Conservation (phyloP, 352 stramenopile species). For the Hyaloperonospora brassicae region DNA sequence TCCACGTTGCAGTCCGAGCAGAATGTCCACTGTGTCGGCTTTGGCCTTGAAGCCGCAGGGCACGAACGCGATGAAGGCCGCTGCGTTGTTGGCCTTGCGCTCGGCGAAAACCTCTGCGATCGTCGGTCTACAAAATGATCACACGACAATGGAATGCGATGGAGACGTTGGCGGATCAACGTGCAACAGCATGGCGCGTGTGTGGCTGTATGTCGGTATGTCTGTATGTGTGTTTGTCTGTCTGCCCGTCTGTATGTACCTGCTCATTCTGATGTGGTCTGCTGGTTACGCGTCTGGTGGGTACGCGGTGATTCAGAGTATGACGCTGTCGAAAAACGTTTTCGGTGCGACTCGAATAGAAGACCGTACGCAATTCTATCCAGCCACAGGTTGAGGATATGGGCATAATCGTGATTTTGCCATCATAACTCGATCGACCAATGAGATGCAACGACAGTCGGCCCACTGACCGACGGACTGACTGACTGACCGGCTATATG, state of each 20-base stretch:
- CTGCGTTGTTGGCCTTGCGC: slow-evolving; percentile 58
- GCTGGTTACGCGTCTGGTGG: slow-evolving; percentile 17
- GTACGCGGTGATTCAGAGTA: slow-evolving; percentile 4
- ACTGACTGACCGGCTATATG: too few species aligned
- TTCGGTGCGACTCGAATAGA: slow-evolving; percentile 18
- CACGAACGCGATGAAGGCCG: slow-evolving; percentile 96
- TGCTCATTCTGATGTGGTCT: slow-evolving; percentile 19
- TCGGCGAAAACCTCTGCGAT: slow-evolving; percentile 59
- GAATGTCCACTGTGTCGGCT: slow-evolving; percentile 92
- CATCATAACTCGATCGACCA: not conserved
- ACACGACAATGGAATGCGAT: slow-evolving; percentile 1
- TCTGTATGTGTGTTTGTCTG: not conserved
- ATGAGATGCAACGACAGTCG: too few species aligned
- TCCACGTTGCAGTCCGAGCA: slow-evolving; percentile 93
- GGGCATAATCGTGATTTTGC: slow-evolving; percentile 28
- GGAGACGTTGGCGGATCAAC: not conserved
- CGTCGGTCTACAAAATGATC: slow-evolving; percentile 33
- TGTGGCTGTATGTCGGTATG: too few species aligned
- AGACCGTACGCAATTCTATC: slow-evolving; percentile 4
- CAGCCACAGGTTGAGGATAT: slow-evolving; percentile 8
- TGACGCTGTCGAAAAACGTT: not conserved
- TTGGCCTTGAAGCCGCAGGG: slow-evolving; percentile 92
- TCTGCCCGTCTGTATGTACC: slow-evolving; percentile 6
- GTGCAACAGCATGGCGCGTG: not conserved
- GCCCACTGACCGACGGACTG: too few species aligned